Conservation (phyloP, 2,329 filamentous ascomycete genomes). For the Metarhizium anisopliae region DNA sequence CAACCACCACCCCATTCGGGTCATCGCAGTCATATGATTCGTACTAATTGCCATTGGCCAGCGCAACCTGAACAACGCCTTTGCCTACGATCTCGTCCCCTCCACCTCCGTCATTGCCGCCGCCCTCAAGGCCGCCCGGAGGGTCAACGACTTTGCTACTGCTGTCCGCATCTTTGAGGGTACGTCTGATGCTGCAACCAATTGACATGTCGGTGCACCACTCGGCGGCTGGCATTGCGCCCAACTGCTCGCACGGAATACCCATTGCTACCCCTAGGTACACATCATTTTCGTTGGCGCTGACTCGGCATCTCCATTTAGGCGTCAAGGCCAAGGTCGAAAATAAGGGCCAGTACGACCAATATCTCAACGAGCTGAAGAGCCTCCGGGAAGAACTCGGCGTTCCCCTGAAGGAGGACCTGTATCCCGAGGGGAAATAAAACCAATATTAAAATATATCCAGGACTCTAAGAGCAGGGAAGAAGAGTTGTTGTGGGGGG, state of each 20-base stretch:
- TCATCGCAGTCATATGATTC: conserved; percentile 5
- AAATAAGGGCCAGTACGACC: conserved; percentile 94
- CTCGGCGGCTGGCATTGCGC: not conserved
- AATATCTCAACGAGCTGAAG: conserved; percentile 92
- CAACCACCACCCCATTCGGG: not conserved
- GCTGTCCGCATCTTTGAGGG: conserved; percentile 98
- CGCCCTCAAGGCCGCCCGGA: conserved; percentile 84
- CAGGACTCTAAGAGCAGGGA: not conserved
- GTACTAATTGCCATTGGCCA: conserved; percentile 18
- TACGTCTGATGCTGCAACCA: conserved; percentile 39
- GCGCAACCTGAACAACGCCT: conserved; percentile 98
- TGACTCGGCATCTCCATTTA: conserved; percentile 25
- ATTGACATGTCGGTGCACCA: not conserved
- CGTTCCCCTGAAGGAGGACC: conserved; percentile 80
- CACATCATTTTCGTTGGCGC: not conserved
- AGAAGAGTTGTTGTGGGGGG: not conserved
- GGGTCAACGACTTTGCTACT: conserved; percentile 97
- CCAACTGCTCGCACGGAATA: not conserved
- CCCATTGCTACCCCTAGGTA: not conserved
- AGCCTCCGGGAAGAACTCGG: conserved; percentile 88
- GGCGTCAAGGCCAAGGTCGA: conserved; percentile 99
- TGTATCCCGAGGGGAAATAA: conserved; percentile 64
- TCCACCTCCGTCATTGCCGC: conserved; percentile 84
- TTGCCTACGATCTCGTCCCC: conserved; percentile 98
- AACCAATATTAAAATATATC: conserved; percentile 10